Evolutionary conservation across 345 rosid genomes (phyloP).

Genomic region (Gossypium turneri): DNA sequence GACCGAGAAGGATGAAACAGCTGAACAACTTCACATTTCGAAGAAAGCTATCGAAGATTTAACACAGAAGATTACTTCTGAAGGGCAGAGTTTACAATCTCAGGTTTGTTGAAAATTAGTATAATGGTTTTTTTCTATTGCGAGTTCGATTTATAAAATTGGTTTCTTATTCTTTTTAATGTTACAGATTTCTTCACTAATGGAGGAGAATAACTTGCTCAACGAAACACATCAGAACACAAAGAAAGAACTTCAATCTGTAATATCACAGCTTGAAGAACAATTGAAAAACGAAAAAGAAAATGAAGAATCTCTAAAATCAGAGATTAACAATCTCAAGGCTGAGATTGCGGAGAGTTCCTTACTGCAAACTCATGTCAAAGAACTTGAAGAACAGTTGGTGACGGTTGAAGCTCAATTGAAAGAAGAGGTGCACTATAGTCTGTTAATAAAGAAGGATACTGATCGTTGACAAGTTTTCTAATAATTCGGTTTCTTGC

Average conservation of each 20-base stretch:
- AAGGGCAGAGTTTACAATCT: conserved; percentile 60
- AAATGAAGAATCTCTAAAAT: conserved; percentile 36
- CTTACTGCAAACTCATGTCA: conserved; percentile 45
- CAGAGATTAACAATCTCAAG: conserved; percentile 48
- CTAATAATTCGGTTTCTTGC: conserved; percentile 3
- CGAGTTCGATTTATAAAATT: background rate
- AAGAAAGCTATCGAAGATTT: conserved; percentile 61
- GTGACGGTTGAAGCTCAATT: conserved; percentile 31
- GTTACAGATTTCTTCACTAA: conserved; percentile 58
- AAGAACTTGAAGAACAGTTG: conserved; percentile 60
- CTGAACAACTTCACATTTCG: conserved; percentile 55
- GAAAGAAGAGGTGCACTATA: conserved; percentile 50
- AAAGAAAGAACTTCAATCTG: conserved; percentile 64
- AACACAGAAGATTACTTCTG: conserved; percentile 53
- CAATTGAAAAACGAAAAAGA: conserved; percentile 45
- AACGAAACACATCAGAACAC: conserved; percentile 56
- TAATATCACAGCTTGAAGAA: conserved; percentile 56
- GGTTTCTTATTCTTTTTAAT: conserved; percentile 7
- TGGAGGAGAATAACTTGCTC: conserved; percentile 68
- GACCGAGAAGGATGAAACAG: conserved; percentile 57
- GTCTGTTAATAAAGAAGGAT: background rate
- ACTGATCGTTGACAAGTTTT: background rate
- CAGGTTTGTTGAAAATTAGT: conserved; percentile 52
- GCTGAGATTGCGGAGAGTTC: conserved; percentile 43
- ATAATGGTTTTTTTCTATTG: background rate